Conservation (phyloP, 805 yeast genomes). For the Yamadazyma takamatsuzukensis region DNA sequence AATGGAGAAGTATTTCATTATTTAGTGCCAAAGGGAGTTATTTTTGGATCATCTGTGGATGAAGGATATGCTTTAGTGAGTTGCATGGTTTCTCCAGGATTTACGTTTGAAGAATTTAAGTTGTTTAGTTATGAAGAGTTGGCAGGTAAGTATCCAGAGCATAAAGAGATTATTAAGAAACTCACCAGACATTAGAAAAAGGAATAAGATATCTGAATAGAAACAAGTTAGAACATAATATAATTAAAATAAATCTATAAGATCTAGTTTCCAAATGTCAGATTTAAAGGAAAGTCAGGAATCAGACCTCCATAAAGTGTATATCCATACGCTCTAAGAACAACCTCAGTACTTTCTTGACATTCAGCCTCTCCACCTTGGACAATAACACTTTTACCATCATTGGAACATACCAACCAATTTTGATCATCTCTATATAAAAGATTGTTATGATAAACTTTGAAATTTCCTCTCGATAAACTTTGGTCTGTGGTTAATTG, state of each 20-base stretch:
- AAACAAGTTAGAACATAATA: background rate
- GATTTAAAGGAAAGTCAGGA: constrained; percentile 9
- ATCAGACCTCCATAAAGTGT: constrained; percentile 5
- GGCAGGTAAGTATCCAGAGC: constrained; percentile 15
- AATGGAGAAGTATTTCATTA: constrained; percentile 17
- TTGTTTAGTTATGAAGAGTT: constrained; percentile 15
- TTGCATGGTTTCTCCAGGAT: constrained; percentile 23
- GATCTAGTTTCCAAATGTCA: background rate
- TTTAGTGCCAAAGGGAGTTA: constrained; percentile 18
- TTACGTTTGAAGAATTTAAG: constrained; percentile 19
- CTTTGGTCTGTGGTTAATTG: background rate
- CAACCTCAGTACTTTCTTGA: background rate
- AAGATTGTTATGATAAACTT: constrained; percentile 4
- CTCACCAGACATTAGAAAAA: constrained; percentile 11
- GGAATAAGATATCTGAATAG: background rate
- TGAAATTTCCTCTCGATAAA: constrained; percentile 4
- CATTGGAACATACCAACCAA: constrained; percentile 4
- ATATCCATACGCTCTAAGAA: constrained; percentile 5
- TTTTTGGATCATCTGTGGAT: constrained; percentile 21
- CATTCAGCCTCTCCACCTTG: background rate
- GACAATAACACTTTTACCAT: background rate
- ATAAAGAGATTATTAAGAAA: constrained; percentile 14
- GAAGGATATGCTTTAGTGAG: constrained; percentile 18
- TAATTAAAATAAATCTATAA: background rate
- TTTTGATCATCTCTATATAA: constrained; percentile 1